phyloP scores from a whole-genome alignment of 805 yeast genomes.

The Starmerella kuoi region DNA sequence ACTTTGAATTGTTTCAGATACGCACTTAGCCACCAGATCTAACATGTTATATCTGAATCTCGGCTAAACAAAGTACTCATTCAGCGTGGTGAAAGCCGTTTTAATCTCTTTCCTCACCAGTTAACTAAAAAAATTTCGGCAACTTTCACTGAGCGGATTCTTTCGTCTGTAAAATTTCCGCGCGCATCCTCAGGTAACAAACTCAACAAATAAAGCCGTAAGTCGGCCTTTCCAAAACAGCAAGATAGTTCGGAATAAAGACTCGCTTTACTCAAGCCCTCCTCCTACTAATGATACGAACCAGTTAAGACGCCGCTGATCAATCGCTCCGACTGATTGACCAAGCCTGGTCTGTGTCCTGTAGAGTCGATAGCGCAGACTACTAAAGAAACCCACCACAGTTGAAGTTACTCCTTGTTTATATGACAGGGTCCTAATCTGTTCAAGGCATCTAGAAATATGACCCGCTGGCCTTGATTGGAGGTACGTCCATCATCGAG shows the following conservation, averaged over 20 bases:
- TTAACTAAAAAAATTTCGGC: slow-evolving; percentile 31
- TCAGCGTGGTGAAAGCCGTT: slow-evolving; percentile 31
- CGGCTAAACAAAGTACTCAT: slow-evolving; percentile 30
- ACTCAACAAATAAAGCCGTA: slow-evolving; percentile 22
- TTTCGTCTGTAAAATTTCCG: slow-evolving; percentile 31
- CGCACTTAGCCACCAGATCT: slow-evolving; percentile 28
- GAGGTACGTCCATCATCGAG: background rate
- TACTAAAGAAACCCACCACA: slow-evolving; percentile 41
- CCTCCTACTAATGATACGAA: slow-evolving; percentile 17
- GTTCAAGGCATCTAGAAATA: slow-evolving; percentile 26
- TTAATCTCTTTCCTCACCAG: slow-evolving; percentile 34
- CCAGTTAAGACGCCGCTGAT: slow-evolving; percentile 24
- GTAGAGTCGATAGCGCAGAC: slow-evolving; percentile 48
- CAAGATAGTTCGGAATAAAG: slow-evolving; percentile 20
- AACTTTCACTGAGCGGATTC: slow-evolving; percentile 39
- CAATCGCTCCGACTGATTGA: slow-evolving; percentile 27
- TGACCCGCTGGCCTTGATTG: slow-evolving; percentile 16
- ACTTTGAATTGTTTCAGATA: no score
- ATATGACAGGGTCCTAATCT: slow-evolving; percentile 27
- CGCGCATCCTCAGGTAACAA: slow-evolving; percentile 1
- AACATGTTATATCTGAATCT: slow-evolving; percentile 32
- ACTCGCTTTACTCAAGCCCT: slow-evolving; percentile 12
- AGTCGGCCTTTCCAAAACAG: slow-evolving; percentile 21
- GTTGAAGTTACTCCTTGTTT: slow-evolving; percentile 25
- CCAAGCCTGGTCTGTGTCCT: slow-evolving; percentile 36